Evolutionary conservation across 768 basidiomycete genomes (phyloP).

Genomic region (Mycena capillaripes): DNA sequence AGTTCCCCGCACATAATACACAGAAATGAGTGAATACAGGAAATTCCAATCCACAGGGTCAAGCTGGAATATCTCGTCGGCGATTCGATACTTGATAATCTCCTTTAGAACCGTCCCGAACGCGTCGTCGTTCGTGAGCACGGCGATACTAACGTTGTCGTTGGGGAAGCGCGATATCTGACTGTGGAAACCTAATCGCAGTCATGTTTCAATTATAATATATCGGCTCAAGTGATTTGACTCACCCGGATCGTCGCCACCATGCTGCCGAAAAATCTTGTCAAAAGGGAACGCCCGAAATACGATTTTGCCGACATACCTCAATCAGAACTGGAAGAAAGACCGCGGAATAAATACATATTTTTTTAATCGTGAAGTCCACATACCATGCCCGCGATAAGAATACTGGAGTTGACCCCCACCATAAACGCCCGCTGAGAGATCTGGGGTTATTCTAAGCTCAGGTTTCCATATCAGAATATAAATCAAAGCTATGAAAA

Average conservation of each 20-base stretch:
- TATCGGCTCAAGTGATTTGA: too few relatives aligned
- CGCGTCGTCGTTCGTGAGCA: constrained; percentile 14
- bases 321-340: constrained; percentile 2
- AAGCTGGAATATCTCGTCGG: constrained; percentile 5
- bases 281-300: neutral
- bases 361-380: too few relatives aligned
- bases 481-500: neutral
- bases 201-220: too few relatives aligned
- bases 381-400: constrained; percentile 15
- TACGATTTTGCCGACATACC: neutral
- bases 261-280: neutral
- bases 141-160: constrained; percentile 1
- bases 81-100: constrained; percentile 8
- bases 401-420: neutral
- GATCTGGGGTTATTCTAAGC: neutral
- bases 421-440: neutral
- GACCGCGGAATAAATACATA: neutral
- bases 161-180: constrained; percentile 12
- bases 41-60: constrained; percentile 14
- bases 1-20: neutral
- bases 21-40: neutral
- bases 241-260: neutral
- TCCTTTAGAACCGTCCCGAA: neutral
- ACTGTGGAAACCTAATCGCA: neutral
- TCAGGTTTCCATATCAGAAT: neutral